These are phyloP conservation scores for Punica granatum DNA, from an alignment of 345 rosid species.

Conservation along the genomic window DNA sequence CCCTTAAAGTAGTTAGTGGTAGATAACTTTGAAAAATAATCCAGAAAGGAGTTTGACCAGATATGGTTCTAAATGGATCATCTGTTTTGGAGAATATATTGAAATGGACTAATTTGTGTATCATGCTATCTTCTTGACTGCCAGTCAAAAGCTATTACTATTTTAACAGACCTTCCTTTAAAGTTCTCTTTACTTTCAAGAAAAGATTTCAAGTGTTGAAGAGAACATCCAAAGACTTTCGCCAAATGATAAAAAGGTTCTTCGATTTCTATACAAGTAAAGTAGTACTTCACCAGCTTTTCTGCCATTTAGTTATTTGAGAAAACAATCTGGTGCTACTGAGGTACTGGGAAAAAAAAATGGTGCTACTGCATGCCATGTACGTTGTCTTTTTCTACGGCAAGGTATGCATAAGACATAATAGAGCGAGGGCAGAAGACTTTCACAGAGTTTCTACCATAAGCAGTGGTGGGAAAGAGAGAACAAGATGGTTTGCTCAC, in stretches of 20 bases:
- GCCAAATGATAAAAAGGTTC: not conserved
- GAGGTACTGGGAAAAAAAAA: too few relatives aligned
- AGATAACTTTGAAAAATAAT: not conserved
- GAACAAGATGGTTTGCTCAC: slow-evolving; percentile 37
- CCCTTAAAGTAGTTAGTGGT: not conserved
- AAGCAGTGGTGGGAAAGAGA: not conserved
- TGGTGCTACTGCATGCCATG: too few relatives aligned
- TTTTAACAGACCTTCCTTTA: not conserved
- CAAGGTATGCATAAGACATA: not conserved
- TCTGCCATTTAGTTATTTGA: not conserved
- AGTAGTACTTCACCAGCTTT: not conserved
- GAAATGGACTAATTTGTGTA: not conserved
- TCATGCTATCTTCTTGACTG: not conserved
- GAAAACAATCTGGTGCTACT: not conserved
- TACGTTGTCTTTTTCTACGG: not conserved
- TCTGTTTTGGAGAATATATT: not conserved
- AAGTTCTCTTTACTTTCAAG: not conserved
- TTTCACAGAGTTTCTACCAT: too few relatives aligned
- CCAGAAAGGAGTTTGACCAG: not conserved
- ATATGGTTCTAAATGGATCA: not conserved
- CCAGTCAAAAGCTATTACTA: not conserved
- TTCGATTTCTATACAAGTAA: not conserved
- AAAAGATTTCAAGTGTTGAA: not conserved
- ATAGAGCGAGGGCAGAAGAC: not conserved
- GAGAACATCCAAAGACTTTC: not conserved